Evolutionary conservation across 305 asterid species (phyloP).

Genomic region (Stenogyne calaminthoides): DNA sequence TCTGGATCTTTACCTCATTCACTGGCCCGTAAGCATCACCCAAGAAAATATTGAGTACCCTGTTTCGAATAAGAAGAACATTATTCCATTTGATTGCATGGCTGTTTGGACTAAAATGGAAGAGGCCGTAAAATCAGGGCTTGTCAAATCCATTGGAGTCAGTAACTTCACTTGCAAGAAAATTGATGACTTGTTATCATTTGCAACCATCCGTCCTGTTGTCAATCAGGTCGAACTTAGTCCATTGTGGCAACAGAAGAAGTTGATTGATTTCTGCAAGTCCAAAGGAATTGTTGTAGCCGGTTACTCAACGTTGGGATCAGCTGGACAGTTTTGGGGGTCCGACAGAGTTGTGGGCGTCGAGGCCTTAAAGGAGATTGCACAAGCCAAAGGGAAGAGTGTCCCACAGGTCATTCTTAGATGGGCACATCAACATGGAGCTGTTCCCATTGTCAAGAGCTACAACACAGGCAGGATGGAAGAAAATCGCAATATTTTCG

Average conservation of each 20-base stretch:
- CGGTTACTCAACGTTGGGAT: slow-evolving; percentile 59
- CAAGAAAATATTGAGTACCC: slow-evolving; percentile 53
- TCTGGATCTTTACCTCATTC: slow-evolving; percentile 61
- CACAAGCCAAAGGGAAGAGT: slow-evolving; percentile 50
- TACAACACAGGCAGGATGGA: not conserved
- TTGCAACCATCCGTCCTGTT: slow-evolving; percentile 57
- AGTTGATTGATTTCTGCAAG: slow-evolving; percentile 61
- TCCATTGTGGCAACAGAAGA: slow-evolving; percentile 84
- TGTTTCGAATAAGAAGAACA: slow-evolving; percentile 50
- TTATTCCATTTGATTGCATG: slow-evolving; percentile 51
- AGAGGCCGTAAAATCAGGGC: slow-evolving; percentile 58
- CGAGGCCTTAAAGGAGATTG: slow-evolving; percentile 50
- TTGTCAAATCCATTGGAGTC: slow-evolving; percentile 67
- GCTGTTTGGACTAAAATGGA: slow-evolving; percentile 77
- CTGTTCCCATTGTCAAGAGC: not conserved
- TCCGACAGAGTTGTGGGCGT: slow-evolving; percentile 59
- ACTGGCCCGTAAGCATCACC: slow-evolving; percentile 76
- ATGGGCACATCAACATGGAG: not conserved
- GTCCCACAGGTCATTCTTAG: slow-evolving; percentile 34
- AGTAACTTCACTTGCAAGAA: slow-evolving; percentile 65
- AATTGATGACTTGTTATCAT: slow-evolving; percentile 41
- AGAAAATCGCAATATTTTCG: not conserved
- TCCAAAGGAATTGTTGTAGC: slow-evolving; percentile 48
- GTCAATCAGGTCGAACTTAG: slow-evolving; percentile 82
- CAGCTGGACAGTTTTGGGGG: slow-evolving; percentile 62